phyloP scores from a whole-genome alignment of 163 green algal species.

The Volvox carteri region DNA sequence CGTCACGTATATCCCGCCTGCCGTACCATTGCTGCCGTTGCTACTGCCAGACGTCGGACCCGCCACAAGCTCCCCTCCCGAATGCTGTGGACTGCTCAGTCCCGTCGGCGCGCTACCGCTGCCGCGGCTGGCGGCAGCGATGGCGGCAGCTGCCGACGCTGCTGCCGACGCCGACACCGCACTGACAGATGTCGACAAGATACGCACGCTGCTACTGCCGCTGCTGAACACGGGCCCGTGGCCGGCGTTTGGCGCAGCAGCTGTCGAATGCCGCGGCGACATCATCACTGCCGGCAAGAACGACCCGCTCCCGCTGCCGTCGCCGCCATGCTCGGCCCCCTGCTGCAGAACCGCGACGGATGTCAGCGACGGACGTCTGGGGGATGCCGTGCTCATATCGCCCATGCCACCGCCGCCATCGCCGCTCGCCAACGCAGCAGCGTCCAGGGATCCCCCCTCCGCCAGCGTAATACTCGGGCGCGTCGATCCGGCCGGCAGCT shows the following conservation, averaged over 20 bases:
- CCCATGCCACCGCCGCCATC: background rate
- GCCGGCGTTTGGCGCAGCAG: no score
- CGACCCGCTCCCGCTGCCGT: background rate
- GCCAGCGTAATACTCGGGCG: no score
- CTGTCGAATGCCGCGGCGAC: background rate
- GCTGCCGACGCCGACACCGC: background rate
- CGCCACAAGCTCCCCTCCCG: background rate
- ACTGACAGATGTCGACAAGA: background rate
- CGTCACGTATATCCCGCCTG: background rate
- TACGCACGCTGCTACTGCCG: background rate
- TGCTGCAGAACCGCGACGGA: background rate
- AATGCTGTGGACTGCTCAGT: background rate
- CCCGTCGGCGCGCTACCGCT: background rate
- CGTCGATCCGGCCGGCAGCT: no score
- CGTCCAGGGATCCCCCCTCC: no score
- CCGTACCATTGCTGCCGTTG: background rate
- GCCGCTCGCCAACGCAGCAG: no score
- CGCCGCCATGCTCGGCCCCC: background rate
- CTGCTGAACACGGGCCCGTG: no score
- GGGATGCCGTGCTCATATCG: background rate
- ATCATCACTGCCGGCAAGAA: conserved; percentile 8
- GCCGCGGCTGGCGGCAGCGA: background rate
- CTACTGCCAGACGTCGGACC: background rate
- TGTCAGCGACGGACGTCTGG: no score
- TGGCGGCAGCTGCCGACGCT: background rate